Base-by-base conservation (phyloP, 805 yeast species). In the Hanseniaspora clermontiae region DNA sequence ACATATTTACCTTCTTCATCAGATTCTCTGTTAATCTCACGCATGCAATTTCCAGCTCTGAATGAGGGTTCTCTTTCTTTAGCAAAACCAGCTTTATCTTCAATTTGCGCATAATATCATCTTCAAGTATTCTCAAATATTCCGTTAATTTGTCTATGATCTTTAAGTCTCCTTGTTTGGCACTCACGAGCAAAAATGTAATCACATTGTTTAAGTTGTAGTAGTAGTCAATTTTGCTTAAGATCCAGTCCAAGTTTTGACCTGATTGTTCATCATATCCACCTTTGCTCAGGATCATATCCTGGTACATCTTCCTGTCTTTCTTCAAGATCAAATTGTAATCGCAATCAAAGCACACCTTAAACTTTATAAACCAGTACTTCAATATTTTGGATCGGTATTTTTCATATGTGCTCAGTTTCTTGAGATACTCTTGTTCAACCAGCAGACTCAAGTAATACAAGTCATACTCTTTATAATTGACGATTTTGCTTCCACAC, bases 281-380 rank as follows among this genome's bases (percentile, higher is more conserved):
- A 1, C 50, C 50, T 19, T 43, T 29, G 8, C 17, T 29, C 8
- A 43, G 17, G 5, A 34, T 52, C 38, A 37, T 36, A 20, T 52
- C 56, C 14, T 52, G 38, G 14, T 43, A 31, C 19, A 37, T 24
- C n/a, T 36, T 17, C 10, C 48, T 34, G 17, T 52, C 20, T 19
- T 52, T 52, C 24, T 15, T 43, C 39, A 37, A 12, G 3, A 52
- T 37, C 29, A 52, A 6, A n/a, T 42, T 24, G 15, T 45, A 52
- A 11, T 52, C 49, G 31, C 56, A 52, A 11, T 37, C 38, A 2
- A 29, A n/a, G 31, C 56, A 52, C 4, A 52, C 56, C 38, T 52
- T 52, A 15, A 52, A 52, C 19, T 36, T 45, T 12, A 52, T 17
- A 19, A 52, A 52, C 56, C 56, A 52, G 31, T 52, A 52, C 19